phyloP scores from a whole-genome alignment of 176 grass and related monocot genomes.

The Melocanna baccifera region DNA sequence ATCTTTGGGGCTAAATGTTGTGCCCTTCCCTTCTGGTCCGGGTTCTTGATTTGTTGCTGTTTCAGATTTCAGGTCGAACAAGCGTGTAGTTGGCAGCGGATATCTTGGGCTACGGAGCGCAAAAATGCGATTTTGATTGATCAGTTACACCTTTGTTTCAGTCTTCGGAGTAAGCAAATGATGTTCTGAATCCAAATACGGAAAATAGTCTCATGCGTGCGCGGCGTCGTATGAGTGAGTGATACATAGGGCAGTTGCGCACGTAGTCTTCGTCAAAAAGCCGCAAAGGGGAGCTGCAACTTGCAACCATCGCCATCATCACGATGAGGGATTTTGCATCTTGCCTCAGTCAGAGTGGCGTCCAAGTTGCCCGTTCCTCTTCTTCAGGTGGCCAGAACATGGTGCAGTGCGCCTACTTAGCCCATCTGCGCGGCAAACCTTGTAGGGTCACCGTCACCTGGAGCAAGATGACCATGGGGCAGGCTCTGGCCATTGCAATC shows the following conservation, averaged over 20 bases:
- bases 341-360: slow-evolving; percentile 49
- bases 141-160: not conserved
- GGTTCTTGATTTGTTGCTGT: not conserved
- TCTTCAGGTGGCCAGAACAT: slow-evolving; percentile 36
- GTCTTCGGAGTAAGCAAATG: not conserved
- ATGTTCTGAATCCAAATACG: not conserved
- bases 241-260: slow-evolving; percentile 3
- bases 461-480: slow-evolving; percentile 49
- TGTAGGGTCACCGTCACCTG: slow-evolving; percentile 52
- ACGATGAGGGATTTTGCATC: slow-evolving; percentile 57
- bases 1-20: not conserved
- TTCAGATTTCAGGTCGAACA: slow-evolving; percentile 23
- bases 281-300: not conserved
- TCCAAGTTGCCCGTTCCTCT: slow-evolving; percentile 45
- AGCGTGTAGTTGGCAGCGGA: not conserved
- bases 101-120: slow-evolving; percentile 6
- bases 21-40: not conserved
- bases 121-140: not conserved
- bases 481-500: slow-evolving; percentile 35
- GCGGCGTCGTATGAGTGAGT: not conserved
- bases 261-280: slow-evolving; percentile 40
- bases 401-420: slow-evolving; percentile 52
- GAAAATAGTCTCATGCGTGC: not conserved
- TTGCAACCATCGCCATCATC: not conserved
- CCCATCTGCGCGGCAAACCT: slow-evolving; percentile 30